These are phyloP conservation scores for Saccharomycopsis oosterbeekiorum DNA, from an alignment of 805 yeast genomes.

Conservation along the genomic window DNA sequence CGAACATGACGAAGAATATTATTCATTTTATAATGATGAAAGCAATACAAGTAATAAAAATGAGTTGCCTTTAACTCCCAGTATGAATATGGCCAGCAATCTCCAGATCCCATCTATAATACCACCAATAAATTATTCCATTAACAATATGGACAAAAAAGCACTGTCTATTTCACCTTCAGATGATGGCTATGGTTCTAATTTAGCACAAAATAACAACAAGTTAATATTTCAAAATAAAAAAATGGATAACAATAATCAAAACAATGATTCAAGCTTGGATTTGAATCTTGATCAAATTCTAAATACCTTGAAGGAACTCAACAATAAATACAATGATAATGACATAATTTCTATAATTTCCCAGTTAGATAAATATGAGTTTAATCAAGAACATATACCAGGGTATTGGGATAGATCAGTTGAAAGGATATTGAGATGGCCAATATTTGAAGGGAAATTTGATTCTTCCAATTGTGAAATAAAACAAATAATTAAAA, in stretches of 20 bases:
- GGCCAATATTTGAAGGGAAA: slow-evolving; percentile 19
- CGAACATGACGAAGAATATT: not conserved
- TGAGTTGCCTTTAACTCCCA: not conserved
- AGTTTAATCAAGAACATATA: not conserved
- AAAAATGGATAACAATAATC: too few relatives aligned
- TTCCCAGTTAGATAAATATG: not conserved
- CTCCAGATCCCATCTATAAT: not conserved
- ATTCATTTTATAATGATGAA: not conserved
- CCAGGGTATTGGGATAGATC: slow-evolving; percentile 17
- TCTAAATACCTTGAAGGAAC: not conserved
- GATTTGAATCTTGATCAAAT: not conserved
- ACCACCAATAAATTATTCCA: not conserved
- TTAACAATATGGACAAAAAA: not conserved
- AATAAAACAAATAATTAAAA: slow-evolving; percentile 1
- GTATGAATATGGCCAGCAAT: not conserved
- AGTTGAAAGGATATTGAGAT: slow-evolving; percentile 12
- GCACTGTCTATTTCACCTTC: not conserved
- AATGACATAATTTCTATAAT: not conserved
- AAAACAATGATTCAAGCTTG: not conserved
- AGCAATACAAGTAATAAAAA: not conserved
- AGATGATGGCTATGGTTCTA: not conserved
- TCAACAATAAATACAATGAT: not conserved
- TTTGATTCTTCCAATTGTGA: not conserved
- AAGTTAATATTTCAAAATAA: too few relatives aligned
- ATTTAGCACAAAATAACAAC: too few relatives aligned